These are phyloP conservation scores for Rhododendron simsii DNA, from an alignment of 148 eudicot genomes.

Conservation along the genomic window DNA sequence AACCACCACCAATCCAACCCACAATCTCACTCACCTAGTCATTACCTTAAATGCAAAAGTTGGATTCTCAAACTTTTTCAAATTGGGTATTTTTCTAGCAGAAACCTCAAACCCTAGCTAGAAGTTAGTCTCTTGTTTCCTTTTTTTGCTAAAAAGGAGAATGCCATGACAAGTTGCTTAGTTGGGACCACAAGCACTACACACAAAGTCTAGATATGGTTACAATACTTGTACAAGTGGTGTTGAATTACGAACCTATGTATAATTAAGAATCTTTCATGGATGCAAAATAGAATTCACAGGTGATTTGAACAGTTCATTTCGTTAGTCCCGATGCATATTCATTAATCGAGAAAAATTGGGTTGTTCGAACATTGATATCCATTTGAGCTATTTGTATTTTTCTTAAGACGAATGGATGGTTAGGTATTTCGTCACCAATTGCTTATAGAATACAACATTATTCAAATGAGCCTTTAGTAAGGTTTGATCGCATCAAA, in stretches of 20 bases:
- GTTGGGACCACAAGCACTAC: slow-evolving; percentile 7
- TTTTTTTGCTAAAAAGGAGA: slow-evolving; percentile 1
- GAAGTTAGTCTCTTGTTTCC: neutral
- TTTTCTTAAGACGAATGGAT: neutral
- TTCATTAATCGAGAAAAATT: neutral
- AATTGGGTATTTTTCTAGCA: slow-evolving; percentile 8
- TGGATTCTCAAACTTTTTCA: neutral
- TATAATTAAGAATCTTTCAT: neutral
- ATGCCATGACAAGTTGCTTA: neutral
- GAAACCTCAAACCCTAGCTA: neutral
- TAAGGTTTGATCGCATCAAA: neutral
- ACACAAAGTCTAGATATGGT: neutral
- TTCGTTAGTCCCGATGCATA: neutral
- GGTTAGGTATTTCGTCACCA: neutral
- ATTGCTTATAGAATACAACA: neutral
- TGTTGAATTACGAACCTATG: neutral
- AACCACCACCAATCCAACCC: neutral
- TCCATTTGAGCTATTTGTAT: neutral
- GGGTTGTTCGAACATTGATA: too few species aligned
- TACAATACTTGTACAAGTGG: neutral
- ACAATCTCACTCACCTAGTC: neutral
- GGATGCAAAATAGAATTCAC: neutral
- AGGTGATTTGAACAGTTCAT: neutral
- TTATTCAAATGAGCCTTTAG: neutral
- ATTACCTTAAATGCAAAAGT: slow-evolving; percentile 22